Conservation (phyloP, 2,329 filamentous ascomycete species). For the Pseudomassariella vexata region DNA sequence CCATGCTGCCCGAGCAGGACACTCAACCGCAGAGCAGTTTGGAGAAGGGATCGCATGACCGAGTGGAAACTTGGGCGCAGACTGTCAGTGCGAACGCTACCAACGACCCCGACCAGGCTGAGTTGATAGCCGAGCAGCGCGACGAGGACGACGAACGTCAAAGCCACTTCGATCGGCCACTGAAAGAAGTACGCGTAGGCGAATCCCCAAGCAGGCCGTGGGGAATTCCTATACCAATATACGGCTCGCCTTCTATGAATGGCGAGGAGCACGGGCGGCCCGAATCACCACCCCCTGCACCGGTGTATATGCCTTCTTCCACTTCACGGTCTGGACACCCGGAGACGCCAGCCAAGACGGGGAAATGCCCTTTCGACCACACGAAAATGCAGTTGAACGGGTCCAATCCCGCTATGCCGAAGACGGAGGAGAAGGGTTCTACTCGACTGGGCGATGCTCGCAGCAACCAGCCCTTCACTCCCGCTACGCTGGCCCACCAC, state of each 20-base stretch:
- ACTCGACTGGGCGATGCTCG: constrained; percentile 13
- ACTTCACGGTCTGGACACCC: constrained; percentile 18
- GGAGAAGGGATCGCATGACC: constrained; percentile 55
- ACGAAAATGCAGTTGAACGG: constrained; percentile 32
- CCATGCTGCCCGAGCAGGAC: constrained; percentile 66
- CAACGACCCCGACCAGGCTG: constrained; percentile 30
- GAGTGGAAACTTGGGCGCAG: constrained; percentile 83
- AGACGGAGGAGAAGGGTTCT: constrained; percentile 15
- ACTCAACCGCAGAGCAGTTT: constrained; percentile 35
- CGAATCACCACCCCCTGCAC: constrained; percentile 52
- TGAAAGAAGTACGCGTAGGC: constrained; percentile 87
- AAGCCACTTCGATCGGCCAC: constrained; percentile 73
- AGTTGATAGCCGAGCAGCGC: constrained; percentile 29
- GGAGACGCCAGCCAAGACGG: constrained; percentile 19
- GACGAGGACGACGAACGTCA: constrained; percentile 54
- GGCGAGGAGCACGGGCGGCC: constrained; percentile 34
- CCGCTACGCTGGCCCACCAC: constrained; percentile 13
- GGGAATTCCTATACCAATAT: constrained; percentile 77
- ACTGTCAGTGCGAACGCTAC: constrained; percentile 52
- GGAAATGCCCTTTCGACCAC: constrained; percentile 57
- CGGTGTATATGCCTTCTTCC: constrained; percentile 42
- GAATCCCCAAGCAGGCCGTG: constrained; percentile 91
- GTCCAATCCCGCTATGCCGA: constrained; percentile 17
- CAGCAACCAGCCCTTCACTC: constrained; percentile 8
- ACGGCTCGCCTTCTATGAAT: constrained; percentile 31